Conservation (phyloP, 257 asterid species). For the Salvia miltiorrhiza region DNA sequence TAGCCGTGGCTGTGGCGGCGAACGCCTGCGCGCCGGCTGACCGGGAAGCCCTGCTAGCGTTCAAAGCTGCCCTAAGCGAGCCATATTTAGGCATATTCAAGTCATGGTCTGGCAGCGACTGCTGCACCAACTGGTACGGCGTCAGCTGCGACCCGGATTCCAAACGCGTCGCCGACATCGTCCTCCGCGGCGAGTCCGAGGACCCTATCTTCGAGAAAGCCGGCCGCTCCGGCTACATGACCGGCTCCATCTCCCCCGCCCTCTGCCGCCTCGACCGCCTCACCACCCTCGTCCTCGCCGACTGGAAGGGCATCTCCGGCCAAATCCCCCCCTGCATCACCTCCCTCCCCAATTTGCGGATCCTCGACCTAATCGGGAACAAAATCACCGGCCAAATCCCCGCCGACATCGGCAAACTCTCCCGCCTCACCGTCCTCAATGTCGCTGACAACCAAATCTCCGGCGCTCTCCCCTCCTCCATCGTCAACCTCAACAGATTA, state of each 20-base stretch:
- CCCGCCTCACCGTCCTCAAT: conserved; percentile 65
- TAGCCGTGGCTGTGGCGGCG: conserved; percentile 27
- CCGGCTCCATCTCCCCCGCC: conserved; percentile 70
- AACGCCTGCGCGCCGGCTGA: conserved; percentile 67
- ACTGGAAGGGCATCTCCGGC: conserved; percentile 90
- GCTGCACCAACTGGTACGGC: conserved; percentile 86
- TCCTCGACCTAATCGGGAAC: conserved; percentile 82
- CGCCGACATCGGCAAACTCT: conserved; percentile 57
- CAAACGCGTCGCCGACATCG: conserved; percentile 69
- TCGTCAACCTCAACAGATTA: conserved; percentile 56
- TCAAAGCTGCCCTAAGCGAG: conserved; percentile 65
- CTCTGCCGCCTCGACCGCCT: conserved; percentile 75
- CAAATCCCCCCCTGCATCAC: conserved; percentile 70
- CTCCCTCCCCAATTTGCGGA: conserved; percentile 50
- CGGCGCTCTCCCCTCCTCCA: conserved; percentile 60
- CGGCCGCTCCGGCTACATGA: conserved; percentile 95
- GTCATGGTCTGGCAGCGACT: conserved; percentile 75
- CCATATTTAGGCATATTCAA: conserved; percentile 78
- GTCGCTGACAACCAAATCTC: conserved; percentile 81
- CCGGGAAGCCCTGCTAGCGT: conserved; percentile 55
- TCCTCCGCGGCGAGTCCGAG: conserved; percentile 93
- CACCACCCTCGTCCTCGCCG: conserved; percentile 79
- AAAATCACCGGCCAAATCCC: conserved; percentile 77
- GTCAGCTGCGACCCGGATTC: conserved; percentile 85
- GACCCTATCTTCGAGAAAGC: conserved; percentile 80